Evolutionary conservation across 192 early-diverging fungal genomes (phyloP).

Genomic region (Kickxella alabastrina): DNA sequence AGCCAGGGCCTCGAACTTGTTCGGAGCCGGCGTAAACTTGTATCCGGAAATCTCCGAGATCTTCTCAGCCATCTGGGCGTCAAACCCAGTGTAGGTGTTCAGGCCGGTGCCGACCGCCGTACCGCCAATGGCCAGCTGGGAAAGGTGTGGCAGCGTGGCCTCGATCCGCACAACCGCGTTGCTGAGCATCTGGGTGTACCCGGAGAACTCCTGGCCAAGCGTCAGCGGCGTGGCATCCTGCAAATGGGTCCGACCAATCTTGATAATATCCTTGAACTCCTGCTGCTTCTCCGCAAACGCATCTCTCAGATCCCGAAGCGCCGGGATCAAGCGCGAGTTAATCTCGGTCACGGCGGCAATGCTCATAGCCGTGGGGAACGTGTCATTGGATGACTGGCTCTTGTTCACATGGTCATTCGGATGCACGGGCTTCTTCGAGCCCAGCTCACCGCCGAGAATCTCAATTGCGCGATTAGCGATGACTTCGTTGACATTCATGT

Average conservation of each 20-base stretch:
- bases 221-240: conserved; percentile 98
- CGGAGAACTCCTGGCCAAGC: conserved; percentile 97
- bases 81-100: conserved; percentile 93
- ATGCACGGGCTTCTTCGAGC: conserved; percentile 92
- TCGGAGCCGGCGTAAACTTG: conserved; percentile 92
- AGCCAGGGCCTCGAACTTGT: conserved; percentile 99
- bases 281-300: conserved; percentile 74
- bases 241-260: conserved; percentile 98
- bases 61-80: conserved; percentile 81
- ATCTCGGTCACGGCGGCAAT: conserved; percentile 90
- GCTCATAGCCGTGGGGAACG: conserved; percentile 99
- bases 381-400: conserved; percentile 97
- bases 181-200: conserved; percentile 89
- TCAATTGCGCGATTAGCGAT: conserved; percentile 99
- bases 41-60: conserved; percentile 85
- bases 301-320: conserved; percentile 74
- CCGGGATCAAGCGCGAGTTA: conserved; percentile 79
- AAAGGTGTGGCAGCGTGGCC: conserved; percentile 75
- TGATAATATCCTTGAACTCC: conserved; percentile 90
- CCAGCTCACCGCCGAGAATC: conserved; percentile 84
- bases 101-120: conserved; percentile 97
- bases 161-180: conserved; percentile 88
- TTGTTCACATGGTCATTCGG: conserved; percentile 99
- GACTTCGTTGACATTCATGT: conserved; percentile 98
- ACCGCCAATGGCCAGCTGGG: conserved; percentile 93